Percentiles rank a stretch among this genome's conserved stretches.
Conservation (phyloP, 371 early-diverging fungal genomes). For the Rhizopus stolonifer region DNA sequence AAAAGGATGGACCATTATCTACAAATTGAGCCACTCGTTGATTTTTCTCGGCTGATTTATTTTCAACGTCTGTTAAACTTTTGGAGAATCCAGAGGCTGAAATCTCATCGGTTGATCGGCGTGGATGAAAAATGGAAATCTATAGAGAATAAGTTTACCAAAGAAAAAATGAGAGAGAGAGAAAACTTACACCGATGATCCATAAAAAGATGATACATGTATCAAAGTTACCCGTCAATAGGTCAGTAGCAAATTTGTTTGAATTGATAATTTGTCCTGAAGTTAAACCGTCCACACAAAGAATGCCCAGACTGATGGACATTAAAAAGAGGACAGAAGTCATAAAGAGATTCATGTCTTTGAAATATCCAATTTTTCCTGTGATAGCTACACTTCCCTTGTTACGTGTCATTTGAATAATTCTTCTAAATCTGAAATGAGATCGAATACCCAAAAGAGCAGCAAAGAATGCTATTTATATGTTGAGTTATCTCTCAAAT, state of each 20-base stretch:
- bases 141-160: slow-evolving; percentile 6
- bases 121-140: slow-evolving; percentile 50
- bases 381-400: slow-evolving; percentile 15
- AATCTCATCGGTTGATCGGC: slow-evolving; percentile 13
- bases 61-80: slow-evolving; percentile 11
- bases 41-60: slow-evolving; percentile 13
- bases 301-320: slow-evolving; percentile 27
- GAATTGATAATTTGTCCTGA: slow-evolving; percentile 20
- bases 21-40: slow-evolving; percentile 28
- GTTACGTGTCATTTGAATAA: slow-evolving; percentile 25
- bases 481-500: neutral
- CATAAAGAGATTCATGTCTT: slow-evolving; percentile 49
- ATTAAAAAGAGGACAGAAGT: slow-evolving; percentile 31
- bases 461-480: slow-evolving; percentile 31
- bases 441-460: slow-evolving; percentile 41
- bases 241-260: slow-evolving; percentile 38
- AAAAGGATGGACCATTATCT: slow-evolving; percentile 17
- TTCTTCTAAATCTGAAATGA: slow-evolving; percentile 36
- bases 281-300: slow-evolving; percentile 47
- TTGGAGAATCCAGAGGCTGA: neutral
- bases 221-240: slow-evolving; percentile 39
- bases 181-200: slow-evolving; percentile 36
- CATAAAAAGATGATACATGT: slow-evolving; percentile 30
- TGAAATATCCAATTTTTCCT: slow-evolving; percentile 47
- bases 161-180: neutral